Base-by-base conservation (phyloP, 2,329 filamentous ascomycete genomes). In the Fusarium nodosum region DNA sequence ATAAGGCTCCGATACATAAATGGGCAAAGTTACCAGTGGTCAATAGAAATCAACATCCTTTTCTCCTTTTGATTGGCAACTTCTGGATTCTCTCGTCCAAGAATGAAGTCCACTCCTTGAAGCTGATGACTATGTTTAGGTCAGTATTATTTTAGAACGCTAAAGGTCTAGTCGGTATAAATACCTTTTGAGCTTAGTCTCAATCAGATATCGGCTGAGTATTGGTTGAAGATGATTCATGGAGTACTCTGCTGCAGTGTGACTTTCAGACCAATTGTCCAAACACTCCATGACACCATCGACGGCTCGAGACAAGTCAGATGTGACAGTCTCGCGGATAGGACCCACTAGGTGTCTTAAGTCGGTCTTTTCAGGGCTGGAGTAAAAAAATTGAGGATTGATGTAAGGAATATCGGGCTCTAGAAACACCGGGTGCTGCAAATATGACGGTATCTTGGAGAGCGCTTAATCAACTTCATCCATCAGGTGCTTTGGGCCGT, bases 1-100 rank as follows among this genome's bases (percentile, higher is more conserved):
- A 7, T 9, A 18, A 0, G 18, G 1, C 4, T 3, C 3, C 3
- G 0, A 3, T 1, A 34, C 0, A 9, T 34, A 7, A 1, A 12
- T 1, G 18, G 18, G 18, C 0, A n/a, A 1, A n/a, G 5, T 18
- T 38, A 38, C 36, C n/a, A 13, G n/a, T 39, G 36, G n/a, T 39
- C 1, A 5, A 39, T 39, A 0, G n/a, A 39, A 1, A 39, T 39
- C 0, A 13, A 4, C 6, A 4, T 4, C 0, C 6, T 4, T 18
- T 20, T 39, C 0, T 20, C 5, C 5, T 4, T 8, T 12, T 13
- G n/a, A 5, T 13, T 20, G 11, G 18, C 36, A 11, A 7, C 4
- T 2, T 20, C 36, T 39, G 36, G 11, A 39, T 39, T n/a, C 6
- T 39, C 36, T 6, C 36, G 36, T 4, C 9, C 3, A 20, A 39